Evolutionary conservation across 495 filamentous ascomycete species (phyloP), one percentile per base, ranked within the genome.

Genomic region (Haplographium delicatum): DNA sequence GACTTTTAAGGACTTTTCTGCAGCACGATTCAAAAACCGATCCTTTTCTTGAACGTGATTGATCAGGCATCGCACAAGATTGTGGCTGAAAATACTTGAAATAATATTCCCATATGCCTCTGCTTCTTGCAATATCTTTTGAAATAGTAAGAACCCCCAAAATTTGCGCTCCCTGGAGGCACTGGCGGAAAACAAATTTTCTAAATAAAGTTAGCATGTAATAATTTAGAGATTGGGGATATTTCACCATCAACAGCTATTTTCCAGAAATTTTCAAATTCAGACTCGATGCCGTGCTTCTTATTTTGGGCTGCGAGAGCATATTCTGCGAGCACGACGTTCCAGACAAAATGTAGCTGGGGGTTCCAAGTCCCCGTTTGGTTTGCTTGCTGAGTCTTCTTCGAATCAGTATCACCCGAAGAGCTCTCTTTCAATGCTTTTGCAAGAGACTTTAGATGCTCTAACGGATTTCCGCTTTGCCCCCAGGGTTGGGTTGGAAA

Each of bases 311-410:
- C 65, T n/a, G 60, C 58, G 11, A 61, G 62, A 35, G 71, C 48
- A 54, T 72, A 80, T 25, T 73, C 65, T 15, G 64, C 71, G 18
- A 94, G 57, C 25, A 96, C 76, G 26, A 86, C 65, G 60, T 85
- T 79, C 93, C 93, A 98, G 1, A 89, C 88, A 65, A 95, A 96
- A 62, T 86, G 85, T 44, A 91, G 68, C 61, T 88, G 87, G 7
- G 86, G 78, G 48, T 79, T 89, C 81, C 87, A 91, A 60, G 79
- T 68, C 30, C 81, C 80, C 65, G 80, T 67, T 47, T 74, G 72
- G 47, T 76, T 69, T 22, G 65, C 72, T 26, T 68, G 64, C 20
- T 75, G 66, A 1, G 40, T 39, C 20, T 80, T 74, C 4, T 64
- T 64, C 15, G 69, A 70, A 16, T 7, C 16, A 15, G 46, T 44